Evolutionary conservation across 169 alveolate species (phyloP).

Genomic region (Cryptosporidium tyzzeri): DNA sequence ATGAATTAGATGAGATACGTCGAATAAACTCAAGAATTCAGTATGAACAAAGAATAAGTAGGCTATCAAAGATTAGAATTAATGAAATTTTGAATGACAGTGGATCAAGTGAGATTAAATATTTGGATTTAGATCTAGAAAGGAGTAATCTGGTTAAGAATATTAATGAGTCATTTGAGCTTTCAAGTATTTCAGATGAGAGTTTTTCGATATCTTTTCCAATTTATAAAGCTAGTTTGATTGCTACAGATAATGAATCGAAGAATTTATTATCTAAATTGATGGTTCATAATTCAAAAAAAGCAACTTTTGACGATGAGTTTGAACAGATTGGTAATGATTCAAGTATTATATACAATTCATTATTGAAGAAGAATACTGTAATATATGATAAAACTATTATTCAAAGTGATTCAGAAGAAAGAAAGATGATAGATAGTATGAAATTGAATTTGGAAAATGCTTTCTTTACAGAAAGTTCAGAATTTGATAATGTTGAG

Average conservation of each 20-base stretch:
- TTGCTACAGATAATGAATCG: conserved; percentile 51
- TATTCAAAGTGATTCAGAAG: neutral
- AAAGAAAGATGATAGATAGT: conserved; percentile 25
- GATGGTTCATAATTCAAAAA: conserved; percentile 34
- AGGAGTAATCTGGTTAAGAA: conserved; percentile 13
- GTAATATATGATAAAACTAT: neutral
- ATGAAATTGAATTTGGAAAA: conserved; percentile 44
- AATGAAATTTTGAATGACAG: conserved; percentile 31
- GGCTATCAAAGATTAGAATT: conserved; percentile 27
- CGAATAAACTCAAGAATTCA: conserved; percentile 21
- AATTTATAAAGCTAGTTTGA: conserved; percentile 32
- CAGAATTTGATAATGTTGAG: conserved; percentile 15
- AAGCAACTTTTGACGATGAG: conserved; percentile 56
- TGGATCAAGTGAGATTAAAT: neutral
- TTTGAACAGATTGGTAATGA: conserved; percentile 44
- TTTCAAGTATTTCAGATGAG: conserved; percentile 25
- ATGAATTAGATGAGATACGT: neutral
- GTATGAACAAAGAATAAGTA: conserved; percentile 35
- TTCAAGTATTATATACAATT: conserved; percentile 35
- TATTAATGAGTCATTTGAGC: conserved; percentile 33
- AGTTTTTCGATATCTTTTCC: conserved; percentile 43
- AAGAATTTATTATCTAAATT: conserved; percentile 32
- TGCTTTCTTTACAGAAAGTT: conserved; percentile 45
- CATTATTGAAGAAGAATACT: conserved; percentile 43
- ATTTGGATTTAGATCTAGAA: conserved; percentile 23